Evolutionary conservation across 495 filamentous ascomycete genomes (phyloP), one percentile per base, ranked within the genome.

Genomic region (Aspergillus funiculosus): DNA sequence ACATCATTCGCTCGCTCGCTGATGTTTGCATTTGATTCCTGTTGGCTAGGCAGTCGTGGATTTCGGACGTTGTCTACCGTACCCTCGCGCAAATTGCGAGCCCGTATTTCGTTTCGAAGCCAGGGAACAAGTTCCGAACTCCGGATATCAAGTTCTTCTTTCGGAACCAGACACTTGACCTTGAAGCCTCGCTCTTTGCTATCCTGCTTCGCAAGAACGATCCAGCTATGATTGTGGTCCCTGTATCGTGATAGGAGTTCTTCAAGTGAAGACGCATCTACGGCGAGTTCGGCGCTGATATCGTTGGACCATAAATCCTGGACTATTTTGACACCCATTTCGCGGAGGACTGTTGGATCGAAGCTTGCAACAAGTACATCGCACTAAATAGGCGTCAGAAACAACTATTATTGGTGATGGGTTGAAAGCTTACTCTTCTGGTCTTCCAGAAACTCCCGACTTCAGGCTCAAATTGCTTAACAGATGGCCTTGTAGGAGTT

Each of bases 351-450:
- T 2, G 78, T 74, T 1, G 85, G 67, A 54, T 94, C 87, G 58
- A 92, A 94, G 53, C 86, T 86, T 6, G 88, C 84, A 34, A 98
- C 81, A 5, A 96, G 79, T 8, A 95, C 84, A 62, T 97, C 89
- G 60, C 89, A 95, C 78, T 78, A 38, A 1, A 13, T 50, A 0
- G 11, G n/a, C 3, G n/a, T 60, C 51, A 57, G 56, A 17, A 11
- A 19, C 27, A 18, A 27, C 10, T 35, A 22, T 20, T 10, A 36
- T 31, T 5, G 2, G 13, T 14, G 6, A 5, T 6, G 28, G 7
- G n/a, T n/a, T 3, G n/a, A 21, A 17, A 18, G 55, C 79, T 64
- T 66, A 86, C 82, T 44, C 82, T 71, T 61, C 83, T 79, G 5
- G 74, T 70, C 49, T 62, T 74, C 67, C 83, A 85, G 26, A 82